phyloP scores from a whole-genome alignment of 1,139 yeast genomes.

The Kodamaea fungicola region DNA sequence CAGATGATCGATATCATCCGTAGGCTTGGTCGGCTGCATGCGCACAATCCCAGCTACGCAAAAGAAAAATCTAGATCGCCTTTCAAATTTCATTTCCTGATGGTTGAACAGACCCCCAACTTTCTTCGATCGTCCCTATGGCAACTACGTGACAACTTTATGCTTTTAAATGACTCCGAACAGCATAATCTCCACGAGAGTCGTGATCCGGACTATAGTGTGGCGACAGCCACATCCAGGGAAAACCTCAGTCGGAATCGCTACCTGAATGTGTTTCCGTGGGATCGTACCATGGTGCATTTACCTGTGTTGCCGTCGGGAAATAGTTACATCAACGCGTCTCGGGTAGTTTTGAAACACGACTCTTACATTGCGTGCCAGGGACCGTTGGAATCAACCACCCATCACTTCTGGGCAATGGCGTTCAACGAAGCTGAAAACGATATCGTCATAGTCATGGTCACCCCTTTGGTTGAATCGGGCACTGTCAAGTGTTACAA shows the following conservation, averaged over 20 bases:
- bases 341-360: constrained; percentile 22
- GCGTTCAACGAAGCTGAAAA: constrained; percentile 46
- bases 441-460: constrained; percentile 71
- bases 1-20: neutral
- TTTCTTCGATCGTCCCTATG: constrained; percentile 10
- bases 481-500: constrained; percentile 61
- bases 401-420: constrained; percentile 85
- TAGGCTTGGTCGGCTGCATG: neutral
- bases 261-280: constrained; percentile 43
- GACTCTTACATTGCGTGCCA: constrained; percentile 39
- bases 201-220: constrained; percentile 21
- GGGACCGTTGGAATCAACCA: constrained; percentile 65
- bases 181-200: constrained; percentile 7
- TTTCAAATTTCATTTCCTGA: neutral
- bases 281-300: constrained; percentile 34
- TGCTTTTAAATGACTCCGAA: constrained; percentile 12
- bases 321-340: constrained; percentile 43
- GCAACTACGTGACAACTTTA: constrained; percentile 13
- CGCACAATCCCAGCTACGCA: neutral
- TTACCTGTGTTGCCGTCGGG: constrained; percentile 19
- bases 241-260: constrained; percentile 30
- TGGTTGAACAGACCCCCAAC: constrained; percentile 1
- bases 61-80: neutral
- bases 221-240: constrained; percentile 17
- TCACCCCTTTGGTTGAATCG: constrained; percentile 72